Evolutionary conservation across 2,329 filamentous ascomycete species (phyloP), one percentile per base, ranked within the genome.

Genomic region (Colletotrichum phormii): DNA sequence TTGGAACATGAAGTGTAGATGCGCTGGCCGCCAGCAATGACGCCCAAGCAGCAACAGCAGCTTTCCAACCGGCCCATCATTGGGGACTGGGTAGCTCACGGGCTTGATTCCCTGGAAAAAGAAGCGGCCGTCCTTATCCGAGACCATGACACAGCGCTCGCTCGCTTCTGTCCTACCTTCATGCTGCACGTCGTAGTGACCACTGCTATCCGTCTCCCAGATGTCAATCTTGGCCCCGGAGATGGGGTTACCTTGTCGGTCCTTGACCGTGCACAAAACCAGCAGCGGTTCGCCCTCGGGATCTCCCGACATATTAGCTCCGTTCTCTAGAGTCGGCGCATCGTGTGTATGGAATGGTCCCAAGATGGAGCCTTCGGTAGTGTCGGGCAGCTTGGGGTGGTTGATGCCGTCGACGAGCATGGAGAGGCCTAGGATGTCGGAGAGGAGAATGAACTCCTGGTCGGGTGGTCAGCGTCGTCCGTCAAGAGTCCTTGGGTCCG

Each of bases 1-100:
- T 79, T 92, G 90, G 83, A 97, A 95, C 93, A 97, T 97, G 78
- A 97, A 97, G 81, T 97, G 94, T 86, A 96, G 89, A 81, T 97
- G 94, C 24, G 91, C 89, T 1, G 94, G 94, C 64, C 94, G 84
- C 84, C 91, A 95, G 68, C 91, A 90, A 83, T 97, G 94, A n/a
- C 94, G 85, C n/a, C 88, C 87, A 77, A 97, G 80, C 77, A 84
- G 81, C 79, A 85, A 83, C 77, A 97, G 82, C 76, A 97, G 80
- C 81, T 91, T 89, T 0, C 94, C 95, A 1, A 97, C 94, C 0
- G 95, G 95, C 9, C 94, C 94, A 82, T 97, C 94, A 77, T 94
- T 88, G 1, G 94, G 94, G 77, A 97, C 97, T 0, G 94, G 92
- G 82, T 97, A 98, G 65, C 92, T 91, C 71, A 97, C 94, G 0